Conservation (phyloP, 352 stramenopile genomes). For the Pythium biforme region DNA sequence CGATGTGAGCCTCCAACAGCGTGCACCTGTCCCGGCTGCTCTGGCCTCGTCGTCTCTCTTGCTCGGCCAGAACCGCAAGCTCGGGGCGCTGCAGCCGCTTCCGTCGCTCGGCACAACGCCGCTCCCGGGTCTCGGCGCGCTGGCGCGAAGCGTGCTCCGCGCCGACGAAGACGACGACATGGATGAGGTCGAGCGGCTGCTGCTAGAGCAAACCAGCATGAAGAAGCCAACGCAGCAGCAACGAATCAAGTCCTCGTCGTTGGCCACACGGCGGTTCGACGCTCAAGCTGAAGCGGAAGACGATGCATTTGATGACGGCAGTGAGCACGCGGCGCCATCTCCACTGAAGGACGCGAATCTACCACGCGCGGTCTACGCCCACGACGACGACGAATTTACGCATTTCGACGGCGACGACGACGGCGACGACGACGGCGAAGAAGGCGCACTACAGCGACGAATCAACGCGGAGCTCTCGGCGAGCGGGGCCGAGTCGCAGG, state of each 20-base stretch:
- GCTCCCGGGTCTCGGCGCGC: slow-evolving; percentile 2
- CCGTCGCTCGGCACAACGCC: slow-evolving; percentile 19
- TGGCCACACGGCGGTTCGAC: background rate
- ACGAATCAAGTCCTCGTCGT: no score
- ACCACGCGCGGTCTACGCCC: background rate
- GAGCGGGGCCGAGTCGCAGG: slow-evolving; percentile 12
- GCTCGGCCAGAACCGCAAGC: background rate
- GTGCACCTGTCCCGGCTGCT: background rate
- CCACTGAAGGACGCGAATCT: slow-evolving; percentile 8
- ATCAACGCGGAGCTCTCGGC: background rate
- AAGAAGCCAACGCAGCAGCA: background rate
- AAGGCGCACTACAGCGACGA: background rate
- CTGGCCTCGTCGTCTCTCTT: background rate
- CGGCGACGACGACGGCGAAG: slow-evolving; percentile 1
- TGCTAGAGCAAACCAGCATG: slow-evolving; percentile 24
- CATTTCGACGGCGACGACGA: slow-evolving; percentile 28
- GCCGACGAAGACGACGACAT: slow-evolving; percentile 28
- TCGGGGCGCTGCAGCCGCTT: slow-evolving; percentile 19
- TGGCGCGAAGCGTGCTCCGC: background rate
- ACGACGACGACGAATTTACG: slow-evolving; percentile 28
- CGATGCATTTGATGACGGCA: slow-evolving; percentile 22
- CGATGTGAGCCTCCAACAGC: background rate
- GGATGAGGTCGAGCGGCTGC: slow-evolving; percentile 29
- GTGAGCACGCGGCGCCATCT: slow-evolving; percentile 4
- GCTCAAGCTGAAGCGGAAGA: slow-evolving; percentile 18